These are phyloP conservation scores for Mycena albidolilacea DNA, from an alignment of 768 basidiomycete genomes.

Conservation along the genomic window DNA sequence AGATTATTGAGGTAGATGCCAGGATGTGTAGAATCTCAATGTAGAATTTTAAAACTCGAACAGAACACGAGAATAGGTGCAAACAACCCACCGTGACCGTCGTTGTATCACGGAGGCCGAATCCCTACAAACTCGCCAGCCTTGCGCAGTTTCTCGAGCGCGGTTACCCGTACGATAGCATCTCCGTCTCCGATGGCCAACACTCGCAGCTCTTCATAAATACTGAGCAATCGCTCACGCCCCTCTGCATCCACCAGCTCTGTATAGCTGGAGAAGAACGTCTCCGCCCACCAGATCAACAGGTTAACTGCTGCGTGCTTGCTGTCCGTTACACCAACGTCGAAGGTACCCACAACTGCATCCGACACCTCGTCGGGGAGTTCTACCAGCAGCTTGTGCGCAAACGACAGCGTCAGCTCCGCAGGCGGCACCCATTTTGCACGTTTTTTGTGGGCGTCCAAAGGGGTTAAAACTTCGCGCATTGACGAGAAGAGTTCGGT, in stretches of 20 bases:
- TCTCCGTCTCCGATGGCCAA: slow-evolving; percentile 32
- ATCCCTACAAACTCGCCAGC: slow-evolving; percentile 17
- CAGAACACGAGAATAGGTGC: no score
- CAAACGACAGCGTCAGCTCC: slow-evolving; percentile 40
- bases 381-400: slow-evolving; percentile 36
- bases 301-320: slow-evolving; percentile 33
- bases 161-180: slow-evolving; percentile 25
- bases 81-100: not conserved
- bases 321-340: slow-evolving; percentile 28
- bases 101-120: not conserved
- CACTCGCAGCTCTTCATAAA: slow-evolving; percentile 36
- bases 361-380: slow-evolving; percentile 35
- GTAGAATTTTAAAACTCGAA: no score
- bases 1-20: no score
- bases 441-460: slow-evolving; percentile 9
- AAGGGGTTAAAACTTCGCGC: slow-evolving; percentile 24
- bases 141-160: slow-evolving; percentile 28
- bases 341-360: slow-evolving; percentile 33
- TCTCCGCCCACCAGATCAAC: slow-evolving; percentile 37
- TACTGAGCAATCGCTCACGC: slow-evolving; percentile 27
- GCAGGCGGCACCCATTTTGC: slow-evolving; percentile 38
- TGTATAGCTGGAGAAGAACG: slow-evolving; percentile 21
- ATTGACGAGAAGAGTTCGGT: slow-evolving; percentile 27
- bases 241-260: slow-evolving; percentile 36
- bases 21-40: no score